Evolutionary conservation across 2,329 filamentous ascomycete genomes (phyloP).

Genomic region (Diaporthe ampelina): DNA sequence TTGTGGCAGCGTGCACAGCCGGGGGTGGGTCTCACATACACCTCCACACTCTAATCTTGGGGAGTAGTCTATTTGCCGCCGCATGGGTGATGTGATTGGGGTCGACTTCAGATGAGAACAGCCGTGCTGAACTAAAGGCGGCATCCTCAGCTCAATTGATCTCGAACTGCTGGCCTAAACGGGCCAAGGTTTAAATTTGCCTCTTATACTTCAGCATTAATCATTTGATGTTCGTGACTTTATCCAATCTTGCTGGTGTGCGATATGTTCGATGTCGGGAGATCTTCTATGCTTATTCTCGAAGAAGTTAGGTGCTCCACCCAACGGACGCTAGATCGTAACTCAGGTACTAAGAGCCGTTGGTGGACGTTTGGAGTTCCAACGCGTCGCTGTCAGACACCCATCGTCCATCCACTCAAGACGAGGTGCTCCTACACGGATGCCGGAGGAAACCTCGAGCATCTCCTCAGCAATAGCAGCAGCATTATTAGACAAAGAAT

Average conservation of each 20-base stretch:
- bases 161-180: slow-evolving; percentile 29
- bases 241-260: slow-evolving; percentile 15
- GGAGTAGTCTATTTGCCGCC: background rate
- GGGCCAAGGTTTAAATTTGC: background rate
- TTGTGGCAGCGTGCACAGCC: slow-evolving; percentile 3
- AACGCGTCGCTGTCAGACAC: background rate
- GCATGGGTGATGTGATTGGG: background rate
- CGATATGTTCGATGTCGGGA: slow-evolving; percentile 17
- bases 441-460: background rate
- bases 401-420: background rate
- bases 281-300: slow-evolving; percentile 30
- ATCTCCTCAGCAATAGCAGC: background rate
- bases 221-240: slow-evolving; percentile 26
- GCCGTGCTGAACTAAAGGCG: slow-evolving; percentile 19
- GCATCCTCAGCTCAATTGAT: slow-evolving; percentile 3
- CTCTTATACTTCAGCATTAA: background rate
- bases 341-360: background rate
- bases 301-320: slow-evolving; percentile 3
- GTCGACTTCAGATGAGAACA: slow-evolving; percentile 24
- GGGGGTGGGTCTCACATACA: slow-evolving; percentile 15
- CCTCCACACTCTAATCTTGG: background rate
- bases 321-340: background rate
- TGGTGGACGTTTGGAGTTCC: background rate
- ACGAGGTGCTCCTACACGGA: background rate
- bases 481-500: background rate